A percentile compares a stretch with the other conserved stretches of the same genome.
Conservation (phyloP, 2,329 filamentous ascomycete genomes). For the Aspergillus flavus region DNA sequence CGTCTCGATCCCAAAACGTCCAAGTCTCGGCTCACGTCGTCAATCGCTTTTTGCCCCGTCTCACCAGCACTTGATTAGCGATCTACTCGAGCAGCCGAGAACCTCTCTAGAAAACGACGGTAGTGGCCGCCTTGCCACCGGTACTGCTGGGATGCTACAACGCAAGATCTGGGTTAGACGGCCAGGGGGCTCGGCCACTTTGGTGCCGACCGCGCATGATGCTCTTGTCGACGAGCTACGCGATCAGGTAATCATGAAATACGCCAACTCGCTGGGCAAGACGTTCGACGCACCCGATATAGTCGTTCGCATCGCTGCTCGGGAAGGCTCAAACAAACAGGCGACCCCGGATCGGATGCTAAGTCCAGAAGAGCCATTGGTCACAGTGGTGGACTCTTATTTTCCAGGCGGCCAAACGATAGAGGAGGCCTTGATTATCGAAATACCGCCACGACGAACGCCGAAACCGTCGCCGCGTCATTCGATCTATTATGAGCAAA, state of each 20-base stretch:
- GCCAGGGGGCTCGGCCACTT: constrained; percentile 79
- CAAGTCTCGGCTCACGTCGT: constrained; percentile 37
- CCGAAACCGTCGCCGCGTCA: constrained; percentile 76
- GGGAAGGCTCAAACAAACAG: constrained; percentile 56
- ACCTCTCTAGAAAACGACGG: constrained; percentile 26
- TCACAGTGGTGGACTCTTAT: constrained; percentile 74
- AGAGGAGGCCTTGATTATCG: constrained; percentile 88
- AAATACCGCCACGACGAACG: constrained; percentile 74
- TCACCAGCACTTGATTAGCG: constrained; percentile 42
- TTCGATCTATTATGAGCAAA: constrained; percentile 49
- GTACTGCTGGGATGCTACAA: constrained; percentile 38
- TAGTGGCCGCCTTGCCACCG: constrained; percentile 21
- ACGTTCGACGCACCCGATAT: constrained; percentile 91
- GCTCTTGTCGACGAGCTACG: constrained; percentile 93
- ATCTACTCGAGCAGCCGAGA: constrained; percentile 33
- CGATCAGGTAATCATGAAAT: constrained; percentile 89
- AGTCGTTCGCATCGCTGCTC: constrained; percentile 73
- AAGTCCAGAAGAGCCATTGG: constrained; percentile 84
- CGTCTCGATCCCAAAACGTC: constrained; percentile 31
- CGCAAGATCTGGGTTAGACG: constrained; percentile 95
- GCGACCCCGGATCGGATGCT: constrained; percentile 66
- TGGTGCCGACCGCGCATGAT: constrained; percentile 82
- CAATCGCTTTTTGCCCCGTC: constrained; percentile 45
- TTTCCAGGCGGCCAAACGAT: constrained; percentile 86
- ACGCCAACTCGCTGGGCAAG: constrained; percentile 86